Base-by-base conservation (phyloP, 2,329 filamentous ascomycete species). In the Hypomyces perniciosus region DNA sequence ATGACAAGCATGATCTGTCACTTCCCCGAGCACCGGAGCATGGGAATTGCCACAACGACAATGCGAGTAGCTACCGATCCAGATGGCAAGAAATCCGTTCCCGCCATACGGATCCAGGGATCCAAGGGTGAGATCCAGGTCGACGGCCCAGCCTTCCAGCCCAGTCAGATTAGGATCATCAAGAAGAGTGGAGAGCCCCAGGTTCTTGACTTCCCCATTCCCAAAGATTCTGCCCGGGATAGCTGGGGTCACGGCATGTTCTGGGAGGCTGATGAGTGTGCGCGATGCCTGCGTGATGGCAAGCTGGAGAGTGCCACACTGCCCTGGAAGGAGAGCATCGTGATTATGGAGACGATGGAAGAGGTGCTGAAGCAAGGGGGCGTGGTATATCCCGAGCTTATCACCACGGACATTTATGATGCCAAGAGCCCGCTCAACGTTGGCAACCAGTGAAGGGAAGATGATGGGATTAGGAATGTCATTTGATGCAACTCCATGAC, bases 181-280 rank as follows among this genome's bases (percentile, higher is more conserved):
- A 77, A 73, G 59, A 71, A 70, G 57, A 74, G 69, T 29, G 73
- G 72, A 45, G 69, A 72, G 39, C 64, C 74, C 29, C 76, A 80
- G 59, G 66, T 74, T 9, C 71, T 81, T 46, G 72, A 79, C 57
- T 78, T 72, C 61, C 75, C 77, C 9, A 75, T 80, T 40, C 79
- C 79, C 38, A 63, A 65, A 50, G 78, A 82, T 59, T 59, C 68
- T 27, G 71, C 69, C 57, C 69, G 74, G 31, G 63, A 70, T 28
- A 58, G 62, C 57, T 77, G 72, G 70, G 89, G 88, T 8, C 85
- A 89, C 57, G 90, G 89, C 45, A 93, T 95, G 88, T 93, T 89
- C 71, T 92, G 85, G 85, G 86, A 91, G 67, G 88, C 88, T 1
- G 88, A 91, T 65, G 88, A 90, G 72, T 85, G 81, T 57, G 88